phyloP scores from a whole-genome alignment of 176 grass and related monocot species.

The Pharus latifolius region DNA sequence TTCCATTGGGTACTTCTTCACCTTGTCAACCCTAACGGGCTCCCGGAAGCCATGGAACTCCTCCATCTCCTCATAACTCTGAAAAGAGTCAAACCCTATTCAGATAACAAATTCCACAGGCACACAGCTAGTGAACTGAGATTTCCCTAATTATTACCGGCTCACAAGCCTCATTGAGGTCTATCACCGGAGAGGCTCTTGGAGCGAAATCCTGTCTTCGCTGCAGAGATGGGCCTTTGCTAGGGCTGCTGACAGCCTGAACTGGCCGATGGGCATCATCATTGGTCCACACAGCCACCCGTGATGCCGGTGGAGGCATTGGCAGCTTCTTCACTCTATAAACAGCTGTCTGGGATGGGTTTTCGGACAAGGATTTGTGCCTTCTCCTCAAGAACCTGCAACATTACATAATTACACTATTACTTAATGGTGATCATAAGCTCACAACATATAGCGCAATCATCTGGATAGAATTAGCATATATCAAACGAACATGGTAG shows the following conservation, averaged over 20 bases:
- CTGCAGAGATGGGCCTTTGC: neutral
- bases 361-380: conserved; percentile 26
- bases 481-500: neutral
- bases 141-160: conserved; percentile 26
- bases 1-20: conserved; percentile 13
- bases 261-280: neutral
- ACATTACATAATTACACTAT: neutral
- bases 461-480: neutral
- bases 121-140: neutral
- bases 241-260: neutral
- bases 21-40: neutral
- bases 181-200: conserved; percentile 28
- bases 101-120: neutral
- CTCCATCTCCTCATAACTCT: conserved; percentile 37
- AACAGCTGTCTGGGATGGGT: conserved; percentile 28
- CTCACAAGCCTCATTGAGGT: conserved; percentile 55
- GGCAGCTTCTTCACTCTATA: conserved; percentile 35
- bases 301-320: neutral
- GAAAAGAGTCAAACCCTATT: neutral
- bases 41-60: conserved; percentile 10
- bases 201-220: neutral
- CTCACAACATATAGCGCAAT: neutral
- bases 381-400: conserved; percentile 46
- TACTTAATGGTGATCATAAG: neutral
- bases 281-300: neutral